Base-by-base conservation (phyloP, 1,284 basidiomycete genomes). In the Rhodotorula sp. region DNA sequence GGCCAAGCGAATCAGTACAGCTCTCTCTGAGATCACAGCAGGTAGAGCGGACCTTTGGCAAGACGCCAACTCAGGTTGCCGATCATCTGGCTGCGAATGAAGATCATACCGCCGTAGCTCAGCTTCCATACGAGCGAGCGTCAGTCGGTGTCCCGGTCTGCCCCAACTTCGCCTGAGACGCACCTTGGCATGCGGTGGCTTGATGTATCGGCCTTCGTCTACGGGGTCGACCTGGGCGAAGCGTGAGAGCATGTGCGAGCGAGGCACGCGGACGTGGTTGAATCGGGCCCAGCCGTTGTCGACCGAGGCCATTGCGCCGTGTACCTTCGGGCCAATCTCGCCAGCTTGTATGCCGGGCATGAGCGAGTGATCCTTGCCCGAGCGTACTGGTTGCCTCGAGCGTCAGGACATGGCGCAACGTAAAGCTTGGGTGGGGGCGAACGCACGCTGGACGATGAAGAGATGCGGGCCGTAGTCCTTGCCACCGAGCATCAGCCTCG, bases 231-330 rank as follows among this genome's bases (percentile, higher is more conserved):
- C 88, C 64, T 86, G 85, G 3, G 91, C 87, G 75, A 91, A 91
- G 70, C 87, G 88, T 53, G 87, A 88, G 14, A 92, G 85, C 90
- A 93, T 92, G 66, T 90, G 84, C 68, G 85, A 85, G 64, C 88
- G 86, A 1, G 91, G 90, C 67, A 92, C 87, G n/a, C 88, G 85
- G 68, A 91, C 86, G 69, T 86, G 87, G 75, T 88, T 80, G 77
- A 92, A 91, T 16, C 86, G 84, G 3, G 80, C 80, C 78, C 86
- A 92, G 3, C 90, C 90, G 71, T 92, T 90, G 78, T 92, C 91
- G 8, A 85, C 82, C 0, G 87, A 79, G 1, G 84, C 80, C 72
- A 81, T 87, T 3, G 86, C 89, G 34, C 80, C 85, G 75, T 87
- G 82, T 2, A 86, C 86, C 76, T 90, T 90, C 4, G 89, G 87